Conservation (phyloP, 2,329 filamentous ascomycete genomes). For the Nannizzia gypsea region DNA sequence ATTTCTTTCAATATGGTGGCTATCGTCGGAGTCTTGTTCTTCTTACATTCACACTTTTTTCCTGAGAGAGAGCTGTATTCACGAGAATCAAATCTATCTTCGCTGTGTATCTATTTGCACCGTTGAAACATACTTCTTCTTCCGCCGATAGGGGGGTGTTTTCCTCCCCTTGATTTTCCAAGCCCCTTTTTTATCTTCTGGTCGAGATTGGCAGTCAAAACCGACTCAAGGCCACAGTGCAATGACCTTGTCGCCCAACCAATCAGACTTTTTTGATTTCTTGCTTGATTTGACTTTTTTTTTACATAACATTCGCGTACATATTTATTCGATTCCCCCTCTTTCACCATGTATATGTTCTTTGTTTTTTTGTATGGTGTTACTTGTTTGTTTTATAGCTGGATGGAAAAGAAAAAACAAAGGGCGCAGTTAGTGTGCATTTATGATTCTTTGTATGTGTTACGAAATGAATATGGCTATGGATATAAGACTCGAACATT, state of each 20-base stretch:
- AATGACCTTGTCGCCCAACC: not conserved
- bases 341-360: not conserved
- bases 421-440: not conserved
- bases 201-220: not conserved
- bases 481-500: not conserved
- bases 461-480: constrained; percentile 4
- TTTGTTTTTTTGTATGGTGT: not conserved
- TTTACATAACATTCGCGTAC: not conserved
- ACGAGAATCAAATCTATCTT: not conserved
- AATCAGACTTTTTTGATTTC: not conserved
- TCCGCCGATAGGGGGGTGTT: not conserved
- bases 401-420: not conserved
- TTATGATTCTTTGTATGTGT: not conserved
- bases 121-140: not conserved
- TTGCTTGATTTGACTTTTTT: too few relatives aligned
- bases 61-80: not conserved
- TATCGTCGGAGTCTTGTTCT: not conserved
- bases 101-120: not conserved
- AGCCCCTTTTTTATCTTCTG: not conserved
- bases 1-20: not conserved
- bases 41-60: not conserved
- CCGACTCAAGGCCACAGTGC: not conserved
- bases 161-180: not conserved
- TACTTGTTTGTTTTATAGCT: not conserved
- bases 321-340: not conserved